Evolutionary conservation across 2,329 filamentous ascomycete species (phyloP).

Genomic region (Fusarium coicis): DNA sequence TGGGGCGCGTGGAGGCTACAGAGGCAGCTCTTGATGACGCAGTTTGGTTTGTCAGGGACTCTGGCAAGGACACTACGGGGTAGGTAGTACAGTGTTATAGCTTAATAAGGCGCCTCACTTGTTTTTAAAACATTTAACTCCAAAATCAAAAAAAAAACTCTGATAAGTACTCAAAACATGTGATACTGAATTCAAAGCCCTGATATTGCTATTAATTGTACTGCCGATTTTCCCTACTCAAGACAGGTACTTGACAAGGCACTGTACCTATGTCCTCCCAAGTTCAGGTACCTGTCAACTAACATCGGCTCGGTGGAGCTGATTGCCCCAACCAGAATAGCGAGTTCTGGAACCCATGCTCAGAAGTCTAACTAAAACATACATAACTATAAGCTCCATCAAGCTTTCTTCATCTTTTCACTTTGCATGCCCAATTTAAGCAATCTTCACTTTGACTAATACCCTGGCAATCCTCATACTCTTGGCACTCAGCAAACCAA

Average conservation of each 20-base stretch:
- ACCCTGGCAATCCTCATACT: background rate
- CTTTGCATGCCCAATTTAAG: constrained; percentile 16
- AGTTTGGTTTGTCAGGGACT: constrained; percentile 41
- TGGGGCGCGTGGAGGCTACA: constrained; percentile 37
- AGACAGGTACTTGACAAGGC: background rate
- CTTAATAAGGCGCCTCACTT: background rate
- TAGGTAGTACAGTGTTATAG: background rate
- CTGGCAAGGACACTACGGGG: background rate
- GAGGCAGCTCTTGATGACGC: constrained; percentile 51
- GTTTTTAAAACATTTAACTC: background rate
- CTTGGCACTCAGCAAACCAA: background rate
- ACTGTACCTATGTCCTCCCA: background rate
- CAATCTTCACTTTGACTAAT: background rate
- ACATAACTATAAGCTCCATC: constrained; percentile 21
- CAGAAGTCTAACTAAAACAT: constrained; percentile 7
- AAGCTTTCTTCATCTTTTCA: constrained; percentile 14
- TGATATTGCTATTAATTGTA: background rate
- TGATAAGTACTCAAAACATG: background rate
- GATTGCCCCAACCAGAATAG: constrained; percentile 21
- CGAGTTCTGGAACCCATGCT: background rate
- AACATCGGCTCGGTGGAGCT: background rate
- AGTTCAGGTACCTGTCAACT: background rate
- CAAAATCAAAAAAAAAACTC: background rate
- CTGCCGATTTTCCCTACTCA: background rate
- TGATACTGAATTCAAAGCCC: background rate